A percentile compares a stretch with the other conserved stretches of the same genome.
Evolutionary conservation across 139 green algal genomes (phyloP).

Genomic region (Closterium sp.): DNA sequence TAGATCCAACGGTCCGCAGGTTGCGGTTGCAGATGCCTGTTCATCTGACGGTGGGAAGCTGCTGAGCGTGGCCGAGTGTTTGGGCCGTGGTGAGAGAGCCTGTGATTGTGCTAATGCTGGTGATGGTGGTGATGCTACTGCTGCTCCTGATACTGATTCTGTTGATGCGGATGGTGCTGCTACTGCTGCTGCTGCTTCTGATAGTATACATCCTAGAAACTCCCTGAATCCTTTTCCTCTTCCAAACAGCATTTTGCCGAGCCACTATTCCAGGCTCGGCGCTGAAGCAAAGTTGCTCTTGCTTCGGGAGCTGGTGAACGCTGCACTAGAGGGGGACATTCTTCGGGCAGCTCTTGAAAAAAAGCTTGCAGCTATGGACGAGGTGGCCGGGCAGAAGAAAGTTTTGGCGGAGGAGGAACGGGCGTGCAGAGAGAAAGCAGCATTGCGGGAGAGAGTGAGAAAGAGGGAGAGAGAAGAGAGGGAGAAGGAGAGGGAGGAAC

Average conservation of each 20-base stretch:
- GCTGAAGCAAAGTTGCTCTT: slow-evolving; percentile 15
- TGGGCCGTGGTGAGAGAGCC: neutral
- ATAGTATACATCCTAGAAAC: neutral
- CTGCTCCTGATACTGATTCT: neutral
- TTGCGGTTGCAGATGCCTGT: neutral
- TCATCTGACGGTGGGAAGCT: neutral
- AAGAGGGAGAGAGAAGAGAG: slow-evolving; percentile 17
- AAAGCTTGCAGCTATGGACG: neutral
- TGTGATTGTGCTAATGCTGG: no score
- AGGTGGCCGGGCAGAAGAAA: neutral
- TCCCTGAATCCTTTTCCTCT: neutral
- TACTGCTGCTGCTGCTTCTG: neutral
- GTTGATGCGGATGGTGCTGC: neutral
- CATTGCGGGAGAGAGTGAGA: neutral
- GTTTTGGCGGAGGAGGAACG: neutral
- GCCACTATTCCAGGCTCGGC: slow-evolving; percentile 9
- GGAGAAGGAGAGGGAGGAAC: neutral
- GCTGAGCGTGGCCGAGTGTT: neutral
- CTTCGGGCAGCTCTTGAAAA: slow-evolving; percentile 13
- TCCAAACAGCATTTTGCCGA: neutral
- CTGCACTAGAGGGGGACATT: slow-evolving; percentile 11
- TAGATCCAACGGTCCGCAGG: neutral
- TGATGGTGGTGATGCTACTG: neutral
- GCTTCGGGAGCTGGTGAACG: slow-evolving; percentile 21
- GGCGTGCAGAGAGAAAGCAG: neutral